A percentile compares a stretch with the other conserved stretches of the same genome.
Evolutionary conservation across 192 early-diverging fungal genomes (phyloP).

Genomic region (Pilobolus umbonatus): DNA sequence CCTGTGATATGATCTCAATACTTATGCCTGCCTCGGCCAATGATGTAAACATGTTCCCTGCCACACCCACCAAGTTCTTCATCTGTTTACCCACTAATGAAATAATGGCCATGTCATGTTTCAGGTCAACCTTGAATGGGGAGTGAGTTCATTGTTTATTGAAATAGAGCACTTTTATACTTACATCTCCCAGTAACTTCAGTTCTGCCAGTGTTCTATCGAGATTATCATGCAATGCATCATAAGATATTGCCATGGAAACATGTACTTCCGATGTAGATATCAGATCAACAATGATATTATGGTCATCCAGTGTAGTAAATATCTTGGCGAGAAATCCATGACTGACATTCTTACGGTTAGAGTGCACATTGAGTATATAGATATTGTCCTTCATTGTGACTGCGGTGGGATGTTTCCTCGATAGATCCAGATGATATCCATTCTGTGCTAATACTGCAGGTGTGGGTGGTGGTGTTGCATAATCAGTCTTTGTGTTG

Average conservation of each 20-base stretch:
- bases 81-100: constrained; percentile 87
- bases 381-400: constrained; percentile 89
- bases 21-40: constrained; percentile 75
- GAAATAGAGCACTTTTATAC: constrained; percentile 32
- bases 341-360: constrained; percentile 82
- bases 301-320: constrained; percentile 69
- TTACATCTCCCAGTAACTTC: constrained; percentile 65
- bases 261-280: constrained; percentile 83
- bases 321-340: constrained; percentile 92
- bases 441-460: constrained; percentile 55
- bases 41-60: constrained; percentile 79
- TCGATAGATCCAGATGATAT: constrained; percentile 50
- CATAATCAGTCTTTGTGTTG: neutral
- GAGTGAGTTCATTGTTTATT: neutral
- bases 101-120: constrained; percentile 79
- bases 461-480: constrained; percentile 42
- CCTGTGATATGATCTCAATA: constrained; percentile 95
- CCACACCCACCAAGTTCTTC: constrained; percentile 85
- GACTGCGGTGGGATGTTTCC: constrained; percentile 77
- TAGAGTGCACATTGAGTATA: constrained; percentile 90
- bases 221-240: constrained; percentile 43
- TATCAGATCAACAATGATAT: constrained; percentile 82
- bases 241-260: constrained; percentile 60
- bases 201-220: constrained; percentile 66
- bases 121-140: constrained; percentile 37